These are phyloP conservation scores for Fusarium circinatum DNA, from an alignment of 2,329 filamentous ascomycete genomes.

Conservation along the genomic window DNA sequence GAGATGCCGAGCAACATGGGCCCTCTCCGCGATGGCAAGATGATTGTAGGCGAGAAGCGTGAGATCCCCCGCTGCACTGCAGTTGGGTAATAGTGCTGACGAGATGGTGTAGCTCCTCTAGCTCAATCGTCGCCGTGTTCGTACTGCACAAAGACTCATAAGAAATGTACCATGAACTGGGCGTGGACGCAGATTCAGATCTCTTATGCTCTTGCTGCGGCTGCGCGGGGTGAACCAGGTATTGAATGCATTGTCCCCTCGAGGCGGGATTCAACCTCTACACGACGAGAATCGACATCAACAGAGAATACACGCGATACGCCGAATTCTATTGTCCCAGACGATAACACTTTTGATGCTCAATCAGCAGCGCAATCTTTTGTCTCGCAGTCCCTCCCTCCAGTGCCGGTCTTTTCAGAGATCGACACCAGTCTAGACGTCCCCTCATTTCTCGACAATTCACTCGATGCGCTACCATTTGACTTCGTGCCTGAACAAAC, in stretches of 20 bases:
- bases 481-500: background rate
- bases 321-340: background rate
- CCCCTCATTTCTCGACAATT: background rate
- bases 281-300: background rate
- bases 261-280: background rate
- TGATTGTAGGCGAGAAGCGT: slow-evolving; percentile 28
- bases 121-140: slow-evolving; percentile 37
- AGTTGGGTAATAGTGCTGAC: background rate
- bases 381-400: slow-evolving; percentile 1
- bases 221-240: background rate
- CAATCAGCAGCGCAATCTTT: slow-evolving; percentile 1
- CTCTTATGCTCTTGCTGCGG: slow-evolving; percentile 9
- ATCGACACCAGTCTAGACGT: background rate
- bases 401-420: background rate
- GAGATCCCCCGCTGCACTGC: background rate
- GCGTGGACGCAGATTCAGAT: slow-evolving; percentile 36
- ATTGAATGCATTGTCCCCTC: slow-evolving; percentile 13
- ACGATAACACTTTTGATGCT: background rate
- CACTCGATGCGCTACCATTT: background rate
- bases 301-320: background rate
- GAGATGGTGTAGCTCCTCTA: background rate
- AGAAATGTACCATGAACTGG: slow-evolving; percentile 43
- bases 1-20: slow-evolving; percentile 8
- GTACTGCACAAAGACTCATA: slow-evolving; percentile 46
- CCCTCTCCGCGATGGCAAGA: slow-evolving; percentile 1